Conservation (phyloP, 2,329 filamentous ascomycete genomes). For the Fusarium phyllophilum region DNA sequence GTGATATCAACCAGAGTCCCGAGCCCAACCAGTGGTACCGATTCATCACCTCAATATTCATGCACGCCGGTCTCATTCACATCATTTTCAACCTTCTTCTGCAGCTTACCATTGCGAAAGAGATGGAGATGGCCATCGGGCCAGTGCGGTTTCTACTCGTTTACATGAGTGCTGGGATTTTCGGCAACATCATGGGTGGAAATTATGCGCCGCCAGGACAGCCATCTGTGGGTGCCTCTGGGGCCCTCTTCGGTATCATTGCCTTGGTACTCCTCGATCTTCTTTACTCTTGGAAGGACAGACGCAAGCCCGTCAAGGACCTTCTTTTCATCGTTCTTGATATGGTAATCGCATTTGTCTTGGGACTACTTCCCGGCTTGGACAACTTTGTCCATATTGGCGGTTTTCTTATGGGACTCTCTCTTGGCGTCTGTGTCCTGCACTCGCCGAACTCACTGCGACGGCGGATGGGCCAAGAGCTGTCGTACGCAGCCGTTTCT, state of each 20-base stretch:
- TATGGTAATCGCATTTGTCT: constrained; percentile 87
- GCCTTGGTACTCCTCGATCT: constrained; percentile 89
- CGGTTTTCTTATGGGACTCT: constrained; percentile 91
- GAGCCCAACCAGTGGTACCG: constrained; percentile 95
- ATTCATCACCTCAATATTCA: constrained; percentile 94
- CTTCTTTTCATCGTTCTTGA: constrained; percentile 89
- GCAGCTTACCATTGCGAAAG: constrained; percentile 87
- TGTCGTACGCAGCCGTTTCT: constrained; percentile 76
- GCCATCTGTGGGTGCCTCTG: constrained; percentile 88
- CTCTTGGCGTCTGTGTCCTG: constrained; percentile 85
- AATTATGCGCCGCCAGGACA: constrained; percentile 89
- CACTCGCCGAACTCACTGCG: constrained; percentile 87
- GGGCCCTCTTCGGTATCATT: constrained; percentile 89
- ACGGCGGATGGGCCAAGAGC: constrained; percentile 75
- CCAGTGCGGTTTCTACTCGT: constrained; percentile 88
- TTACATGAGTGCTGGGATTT: constrained; percentile 91
- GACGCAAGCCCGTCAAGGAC: constrained; percentile 80
- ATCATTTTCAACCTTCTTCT: constrained; percentile 95
- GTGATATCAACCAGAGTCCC: constrained; percentile 59
- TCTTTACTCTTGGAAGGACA: constrained; percentile 90
- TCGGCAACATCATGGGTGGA: constrained; percentile 93
- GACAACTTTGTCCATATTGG: constrained; percentile 99
- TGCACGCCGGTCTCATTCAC: constrained; percentile 93
- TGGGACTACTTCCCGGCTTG: constrained; percentile 89
- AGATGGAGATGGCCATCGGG: constrained; percentile 93